Base-by-base conservation (phyloP, 192 early-diverging fungal species). In the Gryganskiella cystojenkinii region DNA sequence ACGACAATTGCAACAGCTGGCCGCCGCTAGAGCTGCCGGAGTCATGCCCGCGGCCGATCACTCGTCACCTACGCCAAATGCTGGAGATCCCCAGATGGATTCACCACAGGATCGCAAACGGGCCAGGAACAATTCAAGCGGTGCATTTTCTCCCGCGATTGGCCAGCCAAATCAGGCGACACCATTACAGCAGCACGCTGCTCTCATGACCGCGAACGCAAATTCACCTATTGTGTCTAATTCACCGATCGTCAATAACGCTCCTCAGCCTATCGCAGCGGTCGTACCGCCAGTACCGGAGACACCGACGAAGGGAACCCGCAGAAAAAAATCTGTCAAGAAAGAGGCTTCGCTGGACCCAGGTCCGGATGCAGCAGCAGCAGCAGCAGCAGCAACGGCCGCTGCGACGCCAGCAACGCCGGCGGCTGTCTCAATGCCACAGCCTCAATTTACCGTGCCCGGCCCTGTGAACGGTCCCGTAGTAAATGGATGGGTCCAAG, bases 321-420 rank as follows among this genome's bases (percentile, higher is more conserved):
- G 73, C 4, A 28, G 66, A 17, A 78, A 68, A 37, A 78, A 69
- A 31, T 58, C 53, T n/a, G 45, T 56, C 20, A 78, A 78, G 31
- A 78, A 78, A 31, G 73, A 78, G 28, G 60, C 33, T 10, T 78
- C 73, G 0, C 40, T 58, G 1, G 73, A 78, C 60, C 73, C 73
- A 31, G 35, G 59, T 11, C 35, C 28, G 15, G 62, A 40, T 17
- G 33, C 50, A 7, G 25, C 51, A 14, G 15, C 62, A 14, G 34
- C 62, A 25, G 19, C 56, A 8, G 33, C 37, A 14, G 10, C 49
- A 44, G 56, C 56, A 10, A 37, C 69, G 17, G 27, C 35, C 5
- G 20, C 53, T 9, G 68, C 34, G 31, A n/a, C n/a, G n/a, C n/a
- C n/a, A n/a, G 42, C 42, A 34, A 61, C 58, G 19, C 51, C 68